A percentile compares a stretch with the other conserved stretches of the same genome.
Evolutionary conservation across 139 green algal genomes (phyloP).

Genomic region (Coccomyxa sp.): DNA sequence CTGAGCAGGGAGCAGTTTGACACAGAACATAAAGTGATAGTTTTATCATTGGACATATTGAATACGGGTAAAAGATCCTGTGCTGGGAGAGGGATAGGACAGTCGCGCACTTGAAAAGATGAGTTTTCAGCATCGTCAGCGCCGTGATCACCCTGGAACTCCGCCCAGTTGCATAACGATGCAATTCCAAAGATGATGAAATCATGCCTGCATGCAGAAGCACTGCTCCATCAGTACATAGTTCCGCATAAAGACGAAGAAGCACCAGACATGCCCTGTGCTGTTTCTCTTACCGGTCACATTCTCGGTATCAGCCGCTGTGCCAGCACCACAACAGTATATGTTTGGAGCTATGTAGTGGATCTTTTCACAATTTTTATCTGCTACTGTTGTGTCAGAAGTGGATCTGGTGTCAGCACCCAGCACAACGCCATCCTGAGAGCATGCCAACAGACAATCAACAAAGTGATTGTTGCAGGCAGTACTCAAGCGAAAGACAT

Average conservation of each 20-base stretch:
- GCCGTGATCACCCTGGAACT: constrained; percentile 84
- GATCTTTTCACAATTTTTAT: constrained; percentile 99
- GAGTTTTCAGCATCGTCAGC: constrained; percentile 93
- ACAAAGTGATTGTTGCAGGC: constrained; percentile 1
- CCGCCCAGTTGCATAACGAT: constrained; percentile 81
- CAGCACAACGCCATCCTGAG: constrained; percentile 95
- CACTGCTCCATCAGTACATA: neutral
- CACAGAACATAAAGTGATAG: neutral
- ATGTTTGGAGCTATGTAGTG: constrained; percentile 98
- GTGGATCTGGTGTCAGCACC: constrained; percentile 97
- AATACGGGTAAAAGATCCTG: no score
- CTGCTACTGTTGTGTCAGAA: constrained; percentile 88
- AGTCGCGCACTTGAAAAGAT: constrained; percentile 86
- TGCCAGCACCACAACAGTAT: constrained; percentile 97
- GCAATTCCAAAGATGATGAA: constrained; percentile 82
- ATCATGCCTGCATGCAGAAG: constrained; percentile 82
- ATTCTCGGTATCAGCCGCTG: constrained; percentile 93
- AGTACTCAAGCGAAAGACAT: neutral
- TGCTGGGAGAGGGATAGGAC: neutral
- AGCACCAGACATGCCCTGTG: no score
- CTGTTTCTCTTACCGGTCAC: constrained; percentile 75
- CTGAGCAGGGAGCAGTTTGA: neutral
- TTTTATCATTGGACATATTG: neutral
- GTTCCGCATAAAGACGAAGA: neutral
- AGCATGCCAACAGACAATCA: neutral